Evolutionary conservation across 768 basidiomycete genomes (phyloP), one percentile per base, ranked within the genome.

Genomic region (Mycena leptocephala): DNA sequence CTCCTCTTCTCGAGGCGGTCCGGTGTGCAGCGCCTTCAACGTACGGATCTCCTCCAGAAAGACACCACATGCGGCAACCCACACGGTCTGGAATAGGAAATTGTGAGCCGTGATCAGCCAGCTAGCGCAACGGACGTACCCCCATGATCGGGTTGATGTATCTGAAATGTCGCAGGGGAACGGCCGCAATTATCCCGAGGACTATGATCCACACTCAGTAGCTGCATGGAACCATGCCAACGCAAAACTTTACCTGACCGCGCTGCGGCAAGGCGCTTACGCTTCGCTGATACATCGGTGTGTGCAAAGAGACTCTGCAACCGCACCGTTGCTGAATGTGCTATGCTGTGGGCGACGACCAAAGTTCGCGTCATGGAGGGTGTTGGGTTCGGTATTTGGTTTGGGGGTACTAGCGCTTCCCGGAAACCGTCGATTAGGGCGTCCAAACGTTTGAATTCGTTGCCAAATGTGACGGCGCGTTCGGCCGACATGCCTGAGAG

Each of bases 301-400:
- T 77, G 76, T 11, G 80, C 79, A 61, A 85, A 83, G 5, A 82
- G 76, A 16, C 75, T 74, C 53, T 87, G 85, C 5, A 89, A 82
- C 46, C 85, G 84, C 64, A 88, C 85, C 0, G 82, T 80, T 14
- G 88, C 85, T 11, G 84, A 80, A n/a, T 84, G 81, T 8, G 85
- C 80, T 28, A 88, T 76, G 51, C 84, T 85, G 61, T 85, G 85
- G 16, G 84, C 84, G 5, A 87, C 76, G 26, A 85, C 76, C 6
- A 86, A 43, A 62, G 70, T 20, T 3, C 74, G 65, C 13, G 69
- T 63, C 65, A 64, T 69, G 18, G 68, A 41, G 5, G 72, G 63
- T 32, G 73, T 74, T n/a, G 63, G 53, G 4, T 24, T 26, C 0
- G 39, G 13, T 39, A 70, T 46, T 56, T 26, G 81, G 37, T 76